Evolutionary conservation across 805 yeast species (phyloP).

Genomic region (Saccharomycopsis lassenensis): DNA sequence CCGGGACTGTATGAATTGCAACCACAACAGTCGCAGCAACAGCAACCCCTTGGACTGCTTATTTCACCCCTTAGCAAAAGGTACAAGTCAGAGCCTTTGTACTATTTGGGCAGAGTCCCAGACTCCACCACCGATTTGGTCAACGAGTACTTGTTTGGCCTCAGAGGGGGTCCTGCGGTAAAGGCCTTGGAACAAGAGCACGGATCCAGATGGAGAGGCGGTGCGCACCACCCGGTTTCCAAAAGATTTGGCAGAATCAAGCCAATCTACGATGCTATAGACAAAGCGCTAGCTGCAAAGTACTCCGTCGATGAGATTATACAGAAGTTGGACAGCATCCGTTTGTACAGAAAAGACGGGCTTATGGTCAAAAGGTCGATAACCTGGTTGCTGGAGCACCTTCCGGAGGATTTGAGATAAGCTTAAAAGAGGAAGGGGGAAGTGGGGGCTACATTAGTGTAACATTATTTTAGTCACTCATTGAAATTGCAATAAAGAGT

Average conservation of each 20-base stretch:
- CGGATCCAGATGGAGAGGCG: conserved; percentile 20
- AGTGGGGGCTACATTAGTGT: too few relatives aligned
- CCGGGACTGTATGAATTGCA: background rate
- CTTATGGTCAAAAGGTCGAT: conserved; percentile 6
- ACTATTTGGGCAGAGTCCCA: conserved; percentile 4
- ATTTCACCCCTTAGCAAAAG: conserved; percentile 1
- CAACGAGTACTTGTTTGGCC: conserved; percentile 17
- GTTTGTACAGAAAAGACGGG: conserved; percentile 11
- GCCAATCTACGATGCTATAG: conserved; percentile 15
- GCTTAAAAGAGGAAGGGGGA: too few relatives aligned
- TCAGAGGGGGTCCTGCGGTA: conserved; percentile 18
- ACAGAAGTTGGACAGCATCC: conserved; percentile 4
- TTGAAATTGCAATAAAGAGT: too few relatives aligned
- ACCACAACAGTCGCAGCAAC: background rate
- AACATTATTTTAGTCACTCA: too few relatives aligned
- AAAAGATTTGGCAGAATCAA: conserved; percentile 18
- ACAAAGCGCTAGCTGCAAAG: conserved; percentile 9
- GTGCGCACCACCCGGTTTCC: conserved; percentile 20
- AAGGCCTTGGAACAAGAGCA: conserved; percentile 16
- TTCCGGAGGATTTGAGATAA: conserved; percentile 11
- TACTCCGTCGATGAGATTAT: conserved; percentile 7
- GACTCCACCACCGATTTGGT: conserved; percentile 9
- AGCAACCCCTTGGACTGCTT: background rate
- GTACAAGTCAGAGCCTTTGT: conserved; percentile 9
- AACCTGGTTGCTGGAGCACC: conserved; percentile 16